Base-by-base conservation (phyloP, 805 yeast genomes). In the Ascoidea rubescens region DNA sequence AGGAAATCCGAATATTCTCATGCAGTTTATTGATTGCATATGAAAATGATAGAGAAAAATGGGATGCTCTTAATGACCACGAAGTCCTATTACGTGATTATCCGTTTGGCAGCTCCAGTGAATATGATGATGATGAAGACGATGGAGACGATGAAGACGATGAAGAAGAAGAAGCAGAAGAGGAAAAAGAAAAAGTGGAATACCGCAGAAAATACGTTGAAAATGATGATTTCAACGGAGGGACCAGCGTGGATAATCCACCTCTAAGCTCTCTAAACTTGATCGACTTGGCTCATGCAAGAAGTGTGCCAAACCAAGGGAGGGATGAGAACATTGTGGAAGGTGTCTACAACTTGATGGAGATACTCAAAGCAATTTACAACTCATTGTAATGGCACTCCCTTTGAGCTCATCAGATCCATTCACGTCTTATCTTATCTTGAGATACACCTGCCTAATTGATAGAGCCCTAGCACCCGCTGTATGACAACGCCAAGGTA, bases 231-330 rank as follows among this genome's bases (percentile, higher is more conserved):
- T 48, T 42, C 3, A 51, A 30, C 10, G 46, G 45, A n/a, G 37
- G 12, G 10, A 5, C 33, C 21, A 50, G 50, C 10, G 52, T 16
- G 7, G 53, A 32, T 7, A 61, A 53, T 12, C 54, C 47, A 4
- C 56, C 49, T 45, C 53, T 33, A 58, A 56, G 31, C 61, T 54
- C 14, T 60, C 55, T 10, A 61, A 57, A 57, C 52, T 7, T 59
- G 52, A 88, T 93, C 5, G 99, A 93, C 65, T 89, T 93, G 70
- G 97, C 97, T 0, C 98, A 93, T 63, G 78, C 96, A 0, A 75
- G 69, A 55, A 67, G 76, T 54, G 72, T 75, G 0, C 80, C 81
- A 0, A 86, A 84, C 0, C 53, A 73, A 53, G 88, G 89, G 0
- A 76, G 76, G 17, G 97, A 89, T 64, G 85, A 78, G 48, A 84